Evolutionary conservation across 2,329 filamentous ascomycete genomes (phyloP), one percentile per base, ranked within the genome.

Genomic region (Hypoxylon sp.): DNA sequence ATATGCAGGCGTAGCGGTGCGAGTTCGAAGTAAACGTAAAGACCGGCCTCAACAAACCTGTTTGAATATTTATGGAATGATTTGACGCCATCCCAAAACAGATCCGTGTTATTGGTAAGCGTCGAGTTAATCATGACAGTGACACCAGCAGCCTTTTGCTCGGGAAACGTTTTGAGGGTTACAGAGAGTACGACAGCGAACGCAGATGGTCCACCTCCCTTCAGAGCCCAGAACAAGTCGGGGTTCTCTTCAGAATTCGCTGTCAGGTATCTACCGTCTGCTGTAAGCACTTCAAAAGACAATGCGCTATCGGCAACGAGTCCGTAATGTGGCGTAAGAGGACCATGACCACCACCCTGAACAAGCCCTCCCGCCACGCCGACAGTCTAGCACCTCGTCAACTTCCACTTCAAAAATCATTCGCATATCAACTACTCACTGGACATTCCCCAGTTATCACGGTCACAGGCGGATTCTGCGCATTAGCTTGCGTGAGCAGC

Each of bases 281-380:
- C 83, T 11, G 83, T 84, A 11, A 88, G 76, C 6, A 84, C 81
- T 17, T 85, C 79, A 71, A 80, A 82, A 35, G 83, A 79, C 6
- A 88, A 75, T 0, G 83, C 81, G 56, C 85, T 83, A 70, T 88
- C 86, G 3, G 85, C 85, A 22, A 61, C 61, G 54, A 85, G 4
- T 71, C 78, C 10, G 81, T 84, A 33, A 71, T 76, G 4, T 85
- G 79, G 17, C 78, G 79, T 40, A 77, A 83, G 71, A 0, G 83
- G 83, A 10, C 80, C 82, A 68, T 86, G 84, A 1, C 85, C 85
- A 11, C 87, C 89, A 3, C 88, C 88, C 76, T 89, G 86, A 1
- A 83, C 83, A 65, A 88, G 89, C 1, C 89, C 89, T n/a, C 89
- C 89, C 1, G 86, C 84, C 11, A 89, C 74, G 7, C 88, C 88